phyloP scores from a whole-genome alignment of 495 filamentous ascomycete species.

The Penicillium egyptiacum region DNA sequence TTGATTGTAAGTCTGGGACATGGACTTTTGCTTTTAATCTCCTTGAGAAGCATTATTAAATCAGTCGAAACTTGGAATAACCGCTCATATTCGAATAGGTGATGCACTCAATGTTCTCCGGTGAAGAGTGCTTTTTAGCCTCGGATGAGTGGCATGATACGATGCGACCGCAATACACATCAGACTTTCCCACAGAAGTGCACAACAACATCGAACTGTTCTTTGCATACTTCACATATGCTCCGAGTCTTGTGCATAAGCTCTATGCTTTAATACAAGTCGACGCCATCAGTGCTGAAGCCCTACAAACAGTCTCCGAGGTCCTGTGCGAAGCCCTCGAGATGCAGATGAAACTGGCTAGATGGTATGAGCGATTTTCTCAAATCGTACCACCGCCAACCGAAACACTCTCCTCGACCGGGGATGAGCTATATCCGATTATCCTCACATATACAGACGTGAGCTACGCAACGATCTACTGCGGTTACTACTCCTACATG shows the following conservation, averaged over 20 bases:
- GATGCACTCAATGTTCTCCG: conserved; percentile 40
- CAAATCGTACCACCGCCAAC: conserved; percentile 22
- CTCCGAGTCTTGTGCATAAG: conserved; percentile 34
- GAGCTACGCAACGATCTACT: conserved; percentile 28
- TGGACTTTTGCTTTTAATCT: background rate
- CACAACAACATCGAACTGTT: conserved; percentile 31
- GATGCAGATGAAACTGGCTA: conserved; percentile 23
- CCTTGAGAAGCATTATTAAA: background rate
- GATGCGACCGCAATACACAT: conserved; percentile 29
- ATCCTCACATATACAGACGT: conserved; percentile 31
- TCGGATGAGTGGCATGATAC: conserved; percentile 33
- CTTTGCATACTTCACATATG: conserved; percentile 33
- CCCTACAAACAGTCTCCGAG: conserved; percentile 18
- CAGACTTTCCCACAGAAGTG: conserved; percentile 14
- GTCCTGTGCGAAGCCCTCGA: conserved; percentile 23
- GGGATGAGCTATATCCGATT: conserved; percentile 27
- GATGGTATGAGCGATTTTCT: conserved; percentile 32
- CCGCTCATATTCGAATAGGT: conserved; percentile 21
- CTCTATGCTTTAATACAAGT: conserved; percentile 26
- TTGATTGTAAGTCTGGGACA: conserved; percentile 28
- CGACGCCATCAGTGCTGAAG: conserved; percentile 15
- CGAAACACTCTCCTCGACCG: conserved; percentile 23
- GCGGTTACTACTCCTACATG: conserved; percentile 38
- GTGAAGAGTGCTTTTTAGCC: conserved; percentile 32
- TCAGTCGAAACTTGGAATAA: background rate